Evolutionary conservation across 139 green algal genomes (phyloP).

Genomic region (Haematococcus lacustris): DNA sequence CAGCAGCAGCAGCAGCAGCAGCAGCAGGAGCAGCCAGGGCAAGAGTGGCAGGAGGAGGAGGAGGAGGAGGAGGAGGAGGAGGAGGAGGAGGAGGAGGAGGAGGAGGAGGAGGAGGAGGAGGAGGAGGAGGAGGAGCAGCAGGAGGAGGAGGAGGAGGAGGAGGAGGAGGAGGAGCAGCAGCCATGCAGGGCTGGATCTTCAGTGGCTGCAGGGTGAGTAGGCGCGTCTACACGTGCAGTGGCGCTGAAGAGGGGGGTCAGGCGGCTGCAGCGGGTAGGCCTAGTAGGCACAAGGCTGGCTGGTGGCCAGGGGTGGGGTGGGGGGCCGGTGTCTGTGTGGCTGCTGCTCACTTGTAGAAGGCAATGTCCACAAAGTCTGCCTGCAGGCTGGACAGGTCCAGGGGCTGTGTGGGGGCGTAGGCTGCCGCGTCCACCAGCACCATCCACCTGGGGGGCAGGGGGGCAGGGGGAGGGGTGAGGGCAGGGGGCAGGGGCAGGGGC

Average conservation of each 20-base stretch:
- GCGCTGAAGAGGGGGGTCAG: background rate
- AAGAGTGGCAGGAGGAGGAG: no score
- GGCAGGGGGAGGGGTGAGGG: no score
- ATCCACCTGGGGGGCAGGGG: conserved; percentile 7
- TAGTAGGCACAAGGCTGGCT: background rate
- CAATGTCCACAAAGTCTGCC: conserved; percentile 63
- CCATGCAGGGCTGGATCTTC: background rate
- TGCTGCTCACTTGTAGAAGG: conserved; percentile 55
- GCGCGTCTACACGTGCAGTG: background rate
- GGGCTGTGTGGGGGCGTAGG: conserved; percentile 57
- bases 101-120: no score
- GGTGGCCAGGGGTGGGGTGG: background rate
- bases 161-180: no score
- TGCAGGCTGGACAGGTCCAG: conserved; percentile 49
- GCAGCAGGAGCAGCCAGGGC: no score
- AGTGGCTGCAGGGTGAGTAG: background rate
- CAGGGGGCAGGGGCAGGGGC: no score
- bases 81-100: no score
- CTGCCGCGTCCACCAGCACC: conserved; percentile 66
- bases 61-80: no score
- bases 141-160: conserved; percentile 19
- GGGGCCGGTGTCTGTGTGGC: no score
- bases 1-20: no score
- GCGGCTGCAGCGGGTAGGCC: no score
- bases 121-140: no score